phyloP scores from a whole-genome alignment of 768 basidiomycete genomes.

The Trametes coccinea region DNA sequence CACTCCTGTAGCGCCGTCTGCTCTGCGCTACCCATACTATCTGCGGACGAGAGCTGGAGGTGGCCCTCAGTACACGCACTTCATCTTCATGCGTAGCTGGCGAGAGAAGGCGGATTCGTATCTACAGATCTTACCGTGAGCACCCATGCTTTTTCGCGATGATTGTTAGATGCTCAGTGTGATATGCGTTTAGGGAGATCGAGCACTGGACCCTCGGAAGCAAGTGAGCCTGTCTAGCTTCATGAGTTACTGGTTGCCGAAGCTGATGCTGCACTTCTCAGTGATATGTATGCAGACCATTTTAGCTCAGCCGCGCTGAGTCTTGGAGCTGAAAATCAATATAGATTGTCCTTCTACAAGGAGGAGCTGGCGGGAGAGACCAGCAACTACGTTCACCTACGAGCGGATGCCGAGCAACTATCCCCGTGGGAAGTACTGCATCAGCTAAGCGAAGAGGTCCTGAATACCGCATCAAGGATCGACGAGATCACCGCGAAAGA shows the following conservation, averaged over 20 bases:
- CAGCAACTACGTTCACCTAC: slow-evolving; percentile 23
- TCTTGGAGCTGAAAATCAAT: background rate
- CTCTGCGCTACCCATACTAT: slow-evolving; percentile 33
- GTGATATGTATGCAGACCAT: slow-evolving; percentile 11
- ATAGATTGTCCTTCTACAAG: slow-evolving; percentile 26
- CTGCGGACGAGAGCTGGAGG: slow-evolving; percentile 36
- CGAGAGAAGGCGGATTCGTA: slow-evolving; percentile 32
- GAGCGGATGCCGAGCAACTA: slow-evolving; percentile 11
- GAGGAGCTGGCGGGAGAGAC: slow-evolving; percentile 24
- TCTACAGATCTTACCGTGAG: slow-evolving; percentile 40
- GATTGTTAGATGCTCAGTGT: background rate
- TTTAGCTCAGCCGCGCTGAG: background rate
- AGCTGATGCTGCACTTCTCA: background rate
- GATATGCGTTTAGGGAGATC: slow-evolving; percentile 1
- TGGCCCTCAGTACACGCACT: slow-evolving; percentile 38
- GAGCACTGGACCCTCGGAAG: slow-evolving; percentile 21
- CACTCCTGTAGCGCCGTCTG: slow-evolving; percentile 29
- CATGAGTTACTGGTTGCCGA: too few relatives aligned
- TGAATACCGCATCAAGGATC: slow-evolving; percentile 12
- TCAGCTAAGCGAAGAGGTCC: slow-evolving; percentile 17
- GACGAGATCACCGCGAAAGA: slow-evolving; percentile 7
- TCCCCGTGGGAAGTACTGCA: slow-evolving; percentile 12
- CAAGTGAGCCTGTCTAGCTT: slow-evolving; percentile 1
- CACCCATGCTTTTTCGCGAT: background rate
- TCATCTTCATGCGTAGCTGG: slow-evolving; percentile 35